Percentiles rank a stretch among this genome's conserved stretches.
Evolutionary conservation across 495 filamentous ascomycete genomes (phyloP).

Genomic region (Penicillium daleae): DNA sequence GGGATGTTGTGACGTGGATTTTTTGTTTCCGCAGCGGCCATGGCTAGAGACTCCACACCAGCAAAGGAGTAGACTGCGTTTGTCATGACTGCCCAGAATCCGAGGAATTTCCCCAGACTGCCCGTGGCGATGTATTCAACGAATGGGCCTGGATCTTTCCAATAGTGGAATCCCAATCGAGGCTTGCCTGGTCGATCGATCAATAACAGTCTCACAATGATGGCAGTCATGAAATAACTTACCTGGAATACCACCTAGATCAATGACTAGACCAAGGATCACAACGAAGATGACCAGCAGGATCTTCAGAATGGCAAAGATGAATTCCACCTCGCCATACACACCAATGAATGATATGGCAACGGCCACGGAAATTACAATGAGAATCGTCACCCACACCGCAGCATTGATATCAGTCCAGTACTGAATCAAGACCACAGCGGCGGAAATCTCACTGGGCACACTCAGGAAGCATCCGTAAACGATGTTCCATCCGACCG

Average conservation of each 20-base stretch:
- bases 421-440: constrained; percentile 61
- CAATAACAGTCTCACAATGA: constrained; percentile 52
- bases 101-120: constrained; percentile 52
- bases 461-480: constrained; percentile 62
- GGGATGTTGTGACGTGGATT: constrained; percentile 50
- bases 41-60: constrained; percentile 57
- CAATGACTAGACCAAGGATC: constrained; percentile 53
- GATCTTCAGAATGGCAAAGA: constrained; percentile 50
- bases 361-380: constrained; percentile 55
- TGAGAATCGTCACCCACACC: constrained; percentile 59
- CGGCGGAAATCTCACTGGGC: constrained; percentile 65
- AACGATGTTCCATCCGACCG: constrained; percentile 62
- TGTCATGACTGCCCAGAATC: constrained; percentile 63
- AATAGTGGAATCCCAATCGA: constrained; percentile 50
- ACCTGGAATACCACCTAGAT: constrained; percentile 43
- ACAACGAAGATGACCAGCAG: constrained; percentile 55
- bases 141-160: constrained; percentile 56
- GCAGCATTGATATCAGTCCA: constrained; percentile 59
- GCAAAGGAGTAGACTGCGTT: constrained; percentile 63
- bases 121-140: constrained; percentile 49
- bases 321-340: constrained; percentile 49
- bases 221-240: constrained; percentile 49
- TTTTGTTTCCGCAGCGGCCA: constrained; percentile 54
- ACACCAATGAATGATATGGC: constrained; percentile 57
- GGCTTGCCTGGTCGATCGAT: constrained; percentile 37